phyloP scores from a whole-genome alignment of 2,329 filamentous ascomycete species.

The Paradendryphiella salina region DNA sequence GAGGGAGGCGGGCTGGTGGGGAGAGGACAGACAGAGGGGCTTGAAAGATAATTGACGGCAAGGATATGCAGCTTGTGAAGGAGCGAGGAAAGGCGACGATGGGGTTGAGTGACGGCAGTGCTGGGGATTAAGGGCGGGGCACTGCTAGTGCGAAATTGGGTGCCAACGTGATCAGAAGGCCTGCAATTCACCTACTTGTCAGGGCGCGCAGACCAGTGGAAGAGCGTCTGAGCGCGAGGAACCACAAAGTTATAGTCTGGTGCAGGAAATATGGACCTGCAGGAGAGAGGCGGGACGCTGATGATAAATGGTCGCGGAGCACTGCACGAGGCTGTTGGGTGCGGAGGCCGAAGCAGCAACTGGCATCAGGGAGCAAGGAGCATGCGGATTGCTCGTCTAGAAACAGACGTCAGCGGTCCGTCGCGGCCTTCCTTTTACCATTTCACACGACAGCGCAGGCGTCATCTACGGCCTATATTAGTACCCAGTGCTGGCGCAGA shows the following conservation, averaged over 20 bases:
- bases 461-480: background rate
- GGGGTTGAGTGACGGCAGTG: constrained; percentile 30
- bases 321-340: constrained; percentile 16
- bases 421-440: constrained; percentile 13
- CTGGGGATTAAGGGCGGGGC: constrained; percentile 30
- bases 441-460: constrained; percentile 15
- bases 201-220: constrained; percentile 7
- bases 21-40: background rate
- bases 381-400: constrained; percentile 24
- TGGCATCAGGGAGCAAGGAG: constrained; percentile 2
- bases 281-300: constrained; percentile 1
- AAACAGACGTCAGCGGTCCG: constrained; percentile 33
- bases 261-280: constrained; percentile 20
- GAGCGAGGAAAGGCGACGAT: constrained; percentile 29
- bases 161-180: constrained; percentile 18
- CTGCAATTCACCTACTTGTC: constrained; percentile 15
- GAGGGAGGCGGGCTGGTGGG: constrained; percentile 7
- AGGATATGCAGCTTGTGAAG: constrained; percentile 18
- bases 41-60: constrained; percentile 30
- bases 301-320: constrained; percentile 16
- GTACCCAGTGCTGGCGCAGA: too few species aligned
- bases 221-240: constrained; percentile 3
- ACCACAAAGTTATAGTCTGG: constrained; percentile 6
- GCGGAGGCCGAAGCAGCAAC: background rate
- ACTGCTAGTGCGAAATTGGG: constrained; percentile 22